These are phyloP conservation scores for Choiromyces venosus DNA, from an alignment of 495 filamentous ascomycete genomes.

Conservation along the genomic window DNA sequence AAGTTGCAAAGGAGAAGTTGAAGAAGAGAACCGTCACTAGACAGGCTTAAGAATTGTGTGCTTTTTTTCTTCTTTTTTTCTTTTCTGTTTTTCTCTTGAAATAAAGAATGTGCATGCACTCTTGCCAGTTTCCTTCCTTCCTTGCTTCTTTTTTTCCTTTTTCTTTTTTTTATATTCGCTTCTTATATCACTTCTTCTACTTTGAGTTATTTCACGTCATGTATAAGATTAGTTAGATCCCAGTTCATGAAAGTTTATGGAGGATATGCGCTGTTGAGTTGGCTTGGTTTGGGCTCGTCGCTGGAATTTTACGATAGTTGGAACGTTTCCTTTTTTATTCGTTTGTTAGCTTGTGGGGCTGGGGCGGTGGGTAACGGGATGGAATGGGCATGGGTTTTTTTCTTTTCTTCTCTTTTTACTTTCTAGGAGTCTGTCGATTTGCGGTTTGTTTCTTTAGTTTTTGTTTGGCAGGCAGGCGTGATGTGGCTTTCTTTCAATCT, in stretches of 20 bases:
- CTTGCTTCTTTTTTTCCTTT: background rate
- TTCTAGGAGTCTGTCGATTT: background rate
- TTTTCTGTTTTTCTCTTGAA: constrained; percentile 11
- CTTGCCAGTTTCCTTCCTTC: background rate
- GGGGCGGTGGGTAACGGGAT: background rate
- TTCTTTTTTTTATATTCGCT: background rate
- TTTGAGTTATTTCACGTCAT: background rate
- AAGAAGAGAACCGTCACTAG: constrained; percentile 22
- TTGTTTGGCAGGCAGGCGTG: background rate
- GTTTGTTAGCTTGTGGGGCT: background rate
- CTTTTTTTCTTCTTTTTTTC: constrained; percentile 4
- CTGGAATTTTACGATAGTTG: too few relatives aligned
- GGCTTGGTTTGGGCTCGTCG: too few relatives aligned
- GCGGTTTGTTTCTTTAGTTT: background rate
- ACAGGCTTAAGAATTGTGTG: constrained; percentile 17
- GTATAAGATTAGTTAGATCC: background rate
- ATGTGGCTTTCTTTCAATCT: background rate
- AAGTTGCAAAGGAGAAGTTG: constrained; percentile 39
- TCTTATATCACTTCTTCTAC: background rate
- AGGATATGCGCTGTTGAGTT: too few relatives aligned
- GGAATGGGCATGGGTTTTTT: background rate
- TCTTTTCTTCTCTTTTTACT: background rate
- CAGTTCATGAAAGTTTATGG: background rate
- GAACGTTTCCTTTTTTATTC: too few relatives aligned
- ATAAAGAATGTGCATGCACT: background rate